phyloP scores from a whole-genome alignment of 1,284 basidiomycete genomes.

The Stygiomarasmius scandens region DNA sequence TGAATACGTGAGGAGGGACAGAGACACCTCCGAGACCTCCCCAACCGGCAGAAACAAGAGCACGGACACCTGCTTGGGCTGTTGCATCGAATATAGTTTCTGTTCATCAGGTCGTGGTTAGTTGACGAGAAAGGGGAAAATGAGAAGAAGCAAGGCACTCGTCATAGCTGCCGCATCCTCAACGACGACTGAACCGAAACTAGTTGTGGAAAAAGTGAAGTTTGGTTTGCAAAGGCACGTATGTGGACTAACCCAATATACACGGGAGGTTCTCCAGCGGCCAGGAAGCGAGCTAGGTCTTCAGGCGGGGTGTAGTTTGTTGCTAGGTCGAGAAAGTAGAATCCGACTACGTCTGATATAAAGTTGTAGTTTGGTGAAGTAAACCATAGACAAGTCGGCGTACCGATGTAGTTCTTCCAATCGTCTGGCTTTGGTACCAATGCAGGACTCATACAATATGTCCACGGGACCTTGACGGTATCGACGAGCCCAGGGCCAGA shows the following conservation, averaged over 20 bases:
- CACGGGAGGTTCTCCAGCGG: slow-evolving; percentile 54
- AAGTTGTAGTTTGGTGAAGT: too few species aligned
- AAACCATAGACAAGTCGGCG: too few species aligned
- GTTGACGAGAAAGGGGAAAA: too few species aligned
- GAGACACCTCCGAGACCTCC: slow-evolving; percentile 53
- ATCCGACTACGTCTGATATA: slow-evolving; percentile 70
- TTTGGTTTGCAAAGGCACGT: too few species aligned
- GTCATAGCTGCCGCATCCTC: slow-evolving; percentile 62
- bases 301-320: slow-evolving; percentile 48
- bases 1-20: slow-evolving; percentile 56
- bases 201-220: too few species aligned
- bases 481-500: slow-evolving; percentile 59
- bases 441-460: slow-evolving; percentile 69
- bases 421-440: slow-evolving; percentile 67
- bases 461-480: slow-evolving; percentile 65
- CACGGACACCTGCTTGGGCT: slow-evolving; percentile 53
- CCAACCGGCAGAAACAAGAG: slow-evolving; percentile 68
- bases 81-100: slow-evolving; percentile 62
- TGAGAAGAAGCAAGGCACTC: slow-evolving; percentile 17
- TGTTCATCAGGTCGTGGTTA: too few species aligned
- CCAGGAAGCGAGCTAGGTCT: slow-evolving; percentile 52
- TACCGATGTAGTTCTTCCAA: slow-evolving; percentile 65
- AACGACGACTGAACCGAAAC: slow-evolving; percentile 68
- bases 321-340: slow-evolving; percentile 62
- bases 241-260: slow-evolving; percentile 55